These are phyloP conservation scores for Pleodorina starrii DNA, from an alignment of 139 green algal species.

Conservation along the genomic window DNA sequence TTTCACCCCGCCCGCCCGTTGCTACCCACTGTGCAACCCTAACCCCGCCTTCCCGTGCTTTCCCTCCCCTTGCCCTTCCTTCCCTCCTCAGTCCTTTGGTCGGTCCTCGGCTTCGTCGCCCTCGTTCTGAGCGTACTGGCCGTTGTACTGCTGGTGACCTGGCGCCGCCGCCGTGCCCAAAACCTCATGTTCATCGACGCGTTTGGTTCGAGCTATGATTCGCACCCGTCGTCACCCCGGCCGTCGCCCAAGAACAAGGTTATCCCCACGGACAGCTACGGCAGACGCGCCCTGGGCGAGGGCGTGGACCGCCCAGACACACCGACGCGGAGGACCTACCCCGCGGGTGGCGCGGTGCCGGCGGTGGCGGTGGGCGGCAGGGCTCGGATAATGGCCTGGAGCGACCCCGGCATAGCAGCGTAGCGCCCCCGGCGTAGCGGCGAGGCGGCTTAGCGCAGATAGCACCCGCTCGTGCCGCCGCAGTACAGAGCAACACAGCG, in stretches of 20 bases:
- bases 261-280: background rate
- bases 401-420: too few relatives aligned
- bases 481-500: too few relatives aligned
- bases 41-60: too few relatives aligned
- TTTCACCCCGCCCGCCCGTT: too few relatives aligned
- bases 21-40: too few relatives aligned
- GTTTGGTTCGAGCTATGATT: background rate
- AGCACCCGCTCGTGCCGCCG: too few relatives aligned
- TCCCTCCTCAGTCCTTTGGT: constrained; percentile 7
- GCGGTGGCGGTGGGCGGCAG: background rate
- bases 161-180: background rate
- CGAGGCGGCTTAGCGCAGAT: too few relatives aligned
- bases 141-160: background rate
- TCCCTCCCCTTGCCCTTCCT: too few relatives aligned
- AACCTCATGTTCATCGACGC: background rate
- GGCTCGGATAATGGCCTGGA: background rate
- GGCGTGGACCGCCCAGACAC: constrained; percentile 16
- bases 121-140: background rate
- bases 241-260: constrained; percentile 9
- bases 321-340: background rate
- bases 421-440: too few relatives aligned
- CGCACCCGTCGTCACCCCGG: background rate
- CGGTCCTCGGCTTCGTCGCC: background rate
- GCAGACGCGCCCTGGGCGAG: background rate
- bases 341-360: background rate